Conservation (phyloP, 306 rosid species). For the Cicer bijugum region DNA sequence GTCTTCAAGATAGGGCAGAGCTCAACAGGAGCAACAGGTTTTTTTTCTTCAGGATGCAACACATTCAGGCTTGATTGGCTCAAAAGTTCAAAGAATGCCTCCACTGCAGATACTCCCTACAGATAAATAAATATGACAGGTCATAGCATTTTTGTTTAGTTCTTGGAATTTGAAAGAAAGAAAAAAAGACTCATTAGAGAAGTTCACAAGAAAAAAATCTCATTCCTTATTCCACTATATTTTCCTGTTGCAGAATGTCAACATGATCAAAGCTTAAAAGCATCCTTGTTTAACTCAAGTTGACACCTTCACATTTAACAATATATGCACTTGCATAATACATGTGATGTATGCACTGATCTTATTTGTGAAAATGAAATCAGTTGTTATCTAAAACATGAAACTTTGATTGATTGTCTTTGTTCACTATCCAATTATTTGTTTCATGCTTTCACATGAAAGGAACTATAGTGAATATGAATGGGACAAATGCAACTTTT, state of each 20-base stretch:
- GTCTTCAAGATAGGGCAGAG: conserved; percentile 95
- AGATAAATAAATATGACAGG: conserved; percentile 28
- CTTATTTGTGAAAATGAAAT: neutral
- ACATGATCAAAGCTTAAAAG: too few relatives aligned
- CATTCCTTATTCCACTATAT: neutral
- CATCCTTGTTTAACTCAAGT: too few relatives aligned
- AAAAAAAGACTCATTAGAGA: neutral
- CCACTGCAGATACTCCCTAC: conserved; percentile 91
- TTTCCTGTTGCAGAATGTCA: too few relatives aligned
- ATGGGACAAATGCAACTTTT: too few relatives aligned
- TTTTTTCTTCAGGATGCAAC: conserved; percentile 84
- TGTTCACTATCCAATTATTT: neutral
- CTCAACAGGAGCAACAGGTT: conserved; percentile 89
- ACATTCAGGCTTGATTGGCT: conserved; percentile 90
- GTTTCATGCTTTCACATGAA: neutral
- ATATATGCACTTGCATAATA: neutral
- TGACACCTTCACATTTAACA: conserved; percentile 1
- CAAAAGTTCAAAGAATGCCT: conserved; percentile 79
- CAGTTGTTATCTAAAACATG: conserved; percentile 16
- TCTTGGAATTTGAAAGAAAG: conserved; percentile 9
- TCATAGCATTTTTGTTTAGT: neutral
- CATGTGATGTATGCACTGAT: neutral
- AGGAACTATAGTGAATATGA: neutral
- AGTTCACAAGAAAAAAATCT: neutral
- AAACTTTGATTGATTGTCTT: conserved; percentile 17